These are phyloP conservation scores for Sclerotiophoma versabilis DNA, from an alignment of 2,329 filamentous ascomycete species.

Conservation along the genomic window DNA sequence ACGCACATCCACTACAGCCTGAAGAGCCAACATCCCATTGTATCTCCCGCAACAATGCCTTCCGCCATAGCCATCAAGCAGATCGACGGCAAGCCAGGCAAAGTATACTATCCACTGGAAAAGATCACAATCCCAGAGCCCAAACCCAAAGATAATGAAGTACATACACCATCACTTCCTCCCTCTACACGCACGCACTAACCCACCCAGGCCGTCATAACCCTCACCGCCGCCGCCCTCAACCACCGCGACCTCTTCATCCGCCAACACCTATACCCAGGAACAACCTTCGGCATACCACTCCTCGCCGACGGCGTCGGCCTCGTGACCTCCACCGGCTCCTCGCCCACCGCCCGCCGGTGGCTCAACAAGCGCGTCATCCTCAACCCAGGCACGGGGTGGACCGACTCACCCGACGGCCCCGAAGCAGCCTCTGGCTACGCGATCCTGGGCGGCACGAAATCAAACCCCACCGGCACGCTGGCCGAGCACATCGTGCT, in stretches of 20 bases:
- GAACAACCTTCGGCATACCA: conserved; percentile 78
- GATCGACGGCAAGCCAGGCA: conserved; percentile 80
- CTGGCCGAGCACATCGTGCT: conserved; percentile 77
- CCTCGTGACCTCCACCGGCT: conserved; percentile 70
- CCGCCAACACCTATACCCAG: conserved; percentile 89
- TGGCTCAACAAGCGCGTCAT: conserved; percentile 76
- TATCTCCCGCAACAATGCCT: conserved; percentile 57
- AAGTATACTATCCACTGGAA: conserved; percentile 79
- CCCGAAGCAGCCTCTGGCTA: conserved; percentile 71
- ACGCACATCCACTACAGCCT: too few relatives aligned
- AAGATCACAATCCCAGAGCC: conserved; percentile 40
- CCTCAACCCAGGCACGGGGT: conserved; percentile 78
- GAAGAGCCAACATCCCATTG: too few relatives aligned
- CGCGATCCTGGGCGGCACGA: conserved; percentile 73
- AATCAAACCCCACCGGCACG: conserved; percentile 70
- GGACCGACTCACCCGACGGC: conserved; percentile 73
- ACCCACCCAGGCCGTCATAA: conserved; percentile 72
- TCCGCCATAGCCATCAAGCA: conserved; percentile 70
- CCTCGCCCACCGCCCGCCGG: conserved; percentile 54
- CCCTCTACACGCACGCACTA: not conserved
- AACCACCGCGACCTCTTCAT: conserved; percentile 97
- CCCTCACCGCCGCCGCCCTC: conserved; percentile 79
- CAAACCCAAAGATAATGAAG: conserved; percentile 42
- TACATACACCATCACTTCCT: conserved; percentile 6
- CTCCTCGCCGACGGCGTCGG: conserved; percentile 85